phyloP scores from a whole-genome alignment of 208 protist genomes.

The Trypanosoma scelopori region DNA sequence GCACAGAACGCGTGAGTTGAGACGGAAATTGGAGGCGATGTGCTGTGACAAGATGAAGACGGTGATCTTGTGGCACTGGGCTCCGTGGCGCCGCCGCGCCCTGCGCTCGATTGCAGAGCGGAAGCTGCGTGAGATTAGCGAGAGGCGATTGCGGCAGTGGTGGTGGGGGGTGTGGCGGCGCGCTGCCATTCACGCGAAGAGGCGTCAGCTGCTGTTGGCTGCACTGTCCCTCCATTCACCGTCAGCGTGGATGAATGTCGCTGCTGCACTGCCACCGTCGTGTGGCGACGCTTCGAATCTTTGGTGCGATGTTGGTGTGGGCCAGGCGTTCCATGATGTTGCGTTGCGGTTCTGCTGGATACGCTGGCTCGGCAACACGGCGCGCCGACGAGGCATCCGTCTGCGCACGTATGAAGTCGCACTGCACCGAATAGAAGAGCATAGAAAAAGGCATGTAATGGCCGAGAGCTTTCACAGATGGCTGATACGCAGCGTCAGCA shows the following conservation, averaged over 20 bases:
- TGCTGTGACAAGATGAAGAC: background rate
- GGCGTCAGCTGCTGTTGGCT: background rate
- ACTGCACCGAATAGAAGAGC: background rate
- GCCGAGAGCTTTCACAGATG: conserved; percentile 1
- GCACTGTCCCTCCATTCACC: background rate
- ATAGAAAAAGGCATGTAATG: background rate
- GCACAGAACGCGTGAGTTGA: no score
- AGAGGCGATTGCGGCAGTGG: background rate
- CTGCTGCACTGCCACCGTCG: no score
- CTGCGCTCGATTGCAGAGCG: background rate
- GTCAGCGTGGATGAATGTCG: background rate
- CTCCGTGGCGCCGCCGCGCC: background rate
- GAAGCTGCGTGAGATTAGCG: background rate
- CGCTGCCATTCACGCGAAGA: background rate
- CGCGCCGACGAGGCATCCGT: background rate
- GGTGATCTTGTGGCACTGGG: background rate
- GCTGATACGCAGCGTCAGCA: conserved; percentile 7
- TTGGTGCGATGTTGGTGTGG: background rate
- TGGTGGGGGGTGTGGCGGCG: conserved; percentile 6
- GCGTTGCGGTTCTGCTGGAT: conserved; percentile 16
- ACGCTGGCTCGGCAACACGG: conserved; percentile 6
- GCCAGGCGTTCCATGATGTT: background rate
- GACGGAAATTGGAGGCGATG: background rate
- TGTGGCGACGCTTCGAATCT: no score
- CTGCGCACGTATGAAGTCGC: conserved; percentile 3